Base-by-base conservation (phyloP, 768 basidiomycete species). In the Cubamyces sp. region DNA sequence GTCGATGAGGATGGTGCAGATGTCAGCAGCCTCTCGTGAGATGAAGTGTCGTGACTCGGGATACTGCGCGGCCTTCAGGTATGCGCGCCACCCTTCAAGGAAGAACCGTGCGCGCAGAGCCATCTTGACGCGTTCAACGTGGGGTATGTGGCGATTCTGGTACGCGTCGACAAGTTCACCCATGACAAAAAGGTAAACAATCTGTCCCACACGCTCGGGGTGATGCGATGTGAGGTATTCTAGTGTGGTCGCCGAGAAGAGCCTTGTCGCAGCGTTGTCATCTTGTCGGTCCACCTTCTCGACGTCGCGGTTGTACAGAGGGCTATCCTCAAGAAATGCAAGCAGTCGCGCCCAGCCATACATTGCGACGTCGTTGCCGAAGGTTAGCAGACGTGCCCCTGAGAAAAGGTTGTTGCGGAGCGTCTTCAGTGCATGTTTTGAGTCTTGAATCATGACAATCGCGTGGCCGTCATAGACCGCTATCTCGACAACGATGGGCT, bases 271-370 rank as follows among this genome's bases (percentile, higher is more conserved):
- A 0, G 80, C 80, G 60, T 68, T 71, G 62, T 83, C 79, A 66
- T 82, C 81, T 70, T 83, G 79, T 0, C 74, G 64, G 55, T 83
- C 79, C 0, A 79, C 28, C 47, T 75, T 75, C 18, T 77, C 74
- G 1, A 82, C 75, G 61, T 78, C 76, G 0, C 72, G 71, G 4
- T 30, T 37, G 54, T 71, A 75, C 0, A 77, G 57, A 1, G 77
- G 73, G 12, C 67, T 61, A 1, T 46, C 53, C 1, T 45, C 28
- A 11, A 52, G 48, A 23, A 53, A 51, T 0, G 68, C 72, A 28
- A 55, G 28, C 7, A 42, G 18, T 5, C 42, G 30, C 7, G 43
- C 26, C 11, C 26, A 45, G 30, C 1, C 58, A 65, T 60, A 69
- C 67, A 40, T 57, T 51, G 49, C 62, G 30, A 18, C 66, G 57